Base-by-base conservation (phyloP, 345 rosid species). In the Isatis tinctoria region DNA sequence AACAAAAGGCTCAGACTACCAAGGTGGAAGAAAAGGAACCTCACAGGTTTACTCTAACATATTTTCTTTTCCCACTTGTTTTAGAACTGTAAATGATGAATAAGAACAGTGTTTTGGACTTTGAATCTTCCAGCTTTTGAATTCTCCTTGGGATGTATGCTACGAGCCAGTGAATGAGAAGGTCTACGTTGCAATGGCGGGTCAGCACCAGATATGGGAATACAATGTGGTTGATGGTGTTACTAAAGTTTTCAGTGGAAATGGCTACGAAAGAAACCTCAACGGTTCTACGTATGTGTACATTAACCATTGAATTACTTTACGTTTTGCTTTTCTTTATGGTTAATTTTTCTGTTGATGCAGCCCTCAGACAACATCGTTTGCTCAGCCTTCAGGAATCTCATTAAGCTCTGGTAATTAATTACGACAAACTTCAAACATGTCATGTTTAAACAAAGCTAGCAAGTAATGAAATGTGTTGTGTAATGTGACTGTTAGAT, bases 121-220 rank as follows among this genome's bases (percentile, higher is more conserved):
- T 32, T 41, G 30, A 60, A 40, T 12, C 51, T 14, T 75, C 56
- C 89, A 91, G 97, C 85, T 91, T 51, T 90, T 93, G 64, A 93
- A 94, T 67, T 94, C 98, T 74, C 98, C 98, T 63, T 94, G 97
- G 97, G 98, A 94, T 66, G 85, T 94, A 69, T 88, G 96, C 83
- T 88, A 76, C 70, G 82, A 91, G 65, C 91, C 91, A 14, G 65
- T 75, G 22, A 87, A 79, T 20, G 90, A 88, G 75, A 94, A 84
- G 79, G 89, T 94, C 68, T 94, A 86, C 74, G 73, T 94, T 79
- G 98, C 97, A 63, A 88, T 94, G 94, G 98, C 97, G 17, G 97
- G 98, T 59, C 96, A 88, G 65, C 98, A 94, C 86, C 98, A 93
- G 80, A 91, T 91, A 59, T 93, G 98, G 97, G 90, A 85, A 74